Evolutionary conservation across 2,329 filamentous ascomycete genomes (phyloP).

Genomic region (Epichloe baconii): DNA sequence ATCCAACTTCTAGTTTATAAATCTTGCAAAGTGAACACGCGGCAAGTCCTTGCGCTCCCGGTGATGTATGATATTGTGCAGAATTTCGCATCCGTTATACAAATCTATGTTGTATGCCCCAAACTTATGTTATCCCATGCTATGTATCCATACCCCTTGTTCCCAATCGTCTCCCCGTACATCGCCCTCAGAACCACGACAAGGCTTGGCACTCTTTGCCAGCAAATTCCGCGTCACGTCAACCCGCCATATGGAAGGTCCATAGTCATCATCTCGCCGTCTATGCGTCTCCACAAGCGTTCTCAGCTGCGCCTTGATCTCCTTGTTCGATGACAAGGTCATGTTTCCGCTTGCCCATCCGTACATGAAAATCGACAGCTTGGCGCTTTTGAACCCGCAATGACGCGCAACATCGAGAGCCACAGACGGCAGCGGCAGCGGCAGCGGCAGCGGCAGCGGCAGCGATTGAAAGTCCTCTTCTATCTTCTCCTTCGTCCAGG

Average conservation of each 20-base stretch:
- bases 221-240: slow-evolving; percentile 24
- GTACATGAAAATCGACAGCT: slow-evolving; percentile 26
- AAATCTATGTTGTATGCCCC: too few relatives aligned
- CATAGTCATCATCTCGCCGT: slow-evolving; percentile 15
- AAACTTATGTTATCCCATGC: too few relatives aligned
- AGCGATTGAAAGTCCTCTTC: slow-evolving; percentile 12
- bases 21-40: neutral
- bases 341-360: slow-evolving; percentile 22
- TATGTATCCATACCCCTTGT: too few relatives aligned
- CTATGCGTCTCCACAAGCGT: slow-evolving; percentile 22
- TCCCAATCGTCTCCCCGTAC: too few relatives aligned
- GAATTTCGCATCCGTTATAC: too few relatives aligned
- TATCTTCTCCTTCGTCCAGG: slow-evolving; percentile 17
- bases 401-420: slow-evolving; percentile 20
- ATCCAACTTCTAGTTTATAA: too few relatives aligned
- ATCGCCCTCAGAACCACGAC: neutral
- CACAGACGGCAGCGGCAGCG: slow-evolving; percentile 17
- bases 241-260: slow-evolving; percentile 21
- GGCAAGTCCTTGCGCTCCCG: neutral
- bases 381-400: slow-evolving; percentile 22
- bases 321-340: slow-evolving; percentile 29
- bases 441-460: slow-evolving; percentile 20
- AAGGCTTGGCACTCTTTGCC: slow-evolving; percentile 16
- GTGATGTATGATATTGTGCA: too few relatives aligned
- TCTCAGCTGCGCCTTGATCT: slow-evolving; percentile 22